Evolutionary conservation across 2,329 filamentous ascomycete genomes (phyloP).

Genomic region (Exophiala oligosperma): DNA sequence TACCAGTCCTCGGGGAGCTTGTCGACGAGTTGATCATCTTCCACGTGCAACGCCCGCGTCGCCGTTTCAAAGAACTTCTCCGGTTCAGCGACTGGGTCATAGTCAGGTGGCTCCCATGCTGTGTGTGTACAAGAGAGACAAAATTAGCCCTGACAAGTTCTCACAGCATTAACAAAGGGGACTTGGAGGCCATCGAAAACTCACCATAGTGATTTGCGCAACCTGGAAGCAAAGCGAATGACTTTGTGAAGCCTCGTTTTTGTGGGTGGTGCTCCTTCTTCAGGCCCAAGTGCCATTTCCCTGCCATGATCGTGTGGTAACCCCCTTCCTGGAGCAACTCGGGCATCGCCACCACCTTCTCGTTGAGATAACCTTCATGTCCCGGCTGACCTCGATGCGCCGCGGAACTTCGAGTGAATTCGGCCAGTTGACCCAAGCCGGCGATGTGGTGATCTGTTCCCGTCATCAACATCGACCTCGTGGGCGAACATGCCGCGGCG

Average conservation of each 20-base stretch:
- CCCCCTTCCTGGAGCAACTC: neutral
- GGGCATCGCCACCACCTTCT: neutral
- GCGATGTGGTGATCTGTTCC: conserved; percentile 34
- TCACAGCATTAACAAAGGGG: neutral
- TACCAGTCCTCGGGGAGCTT: neutral
- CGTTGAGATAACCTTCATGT: conserved; percentile 39
- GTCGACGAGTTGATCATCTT: neutral
- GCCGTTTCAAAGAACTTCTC: neutral
- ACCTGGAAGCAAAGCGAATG: conserved; percentile 24
- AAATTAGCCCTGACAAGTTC: neutral
- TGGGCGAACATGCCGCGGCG: conserved; percentile 34
- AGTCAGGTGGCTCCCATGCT: neutral
- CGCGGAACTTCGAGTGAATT: conserved; percentile 22
- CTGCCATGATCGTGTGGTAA: neutral
- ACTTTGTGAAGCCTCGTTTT: neutral
- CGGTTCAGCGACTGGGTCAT: neutral
- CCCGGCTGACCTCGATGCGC: conserved; percentile 30
- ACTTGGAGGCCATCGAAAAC: neutral
- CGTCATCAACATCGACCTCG: conserved; percentile 35
- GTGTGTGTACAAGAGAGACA: neutral
- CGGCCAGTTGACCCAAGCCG: conserved; percentile 33
- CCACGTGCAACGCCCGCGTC: neutral
- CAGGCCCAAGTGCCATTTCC: neutral
- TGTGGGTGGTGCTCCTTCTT: neutral
- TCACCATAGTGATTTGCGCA: conserved; percentile 39